Base-by-base conservation (phyloP, 164 flowering plant species). In the Berberis thunbergii region DNA sequence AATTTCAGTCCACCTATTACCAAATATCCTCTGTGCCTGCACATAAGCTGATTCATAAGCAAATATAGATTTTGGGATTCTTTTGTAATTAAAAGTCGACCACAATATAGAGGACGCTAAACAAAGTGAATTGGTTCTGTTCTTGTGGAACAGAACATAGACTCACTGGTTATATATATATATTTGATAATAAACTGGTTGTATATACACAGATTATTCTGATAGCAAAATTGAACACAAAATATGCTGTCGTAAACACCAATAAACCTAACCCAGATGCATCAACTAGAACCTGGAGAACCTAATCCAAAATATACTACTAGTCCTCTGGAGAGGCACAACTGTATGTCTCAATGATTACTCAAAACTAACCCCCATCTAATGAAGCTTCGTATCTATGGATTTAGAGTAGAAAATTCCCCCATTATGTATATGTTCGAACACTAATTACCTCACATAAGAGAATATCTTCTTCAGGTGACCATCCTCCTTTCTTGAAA, bases 401-500 rank as follows among this genome's bases (percentile, higher is more conserved):
- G 43, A 38, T 61, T 61, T 4, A 46, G 48, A 7, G 42, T 13
- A 26, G 4, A 56, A 38, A 26, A 38, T 13, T 2, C 1, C 2
- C 59, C 7, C n/a, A 11, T 54, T 6, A 6, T 26, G 26, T 6
- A 6, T 4, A 26, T 0, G 26, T 62, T 62, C 6, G 4, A 41
- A n/a, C 49, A 44, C 40, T 26, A 57, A 13, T 66, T 78, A 90
- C 98, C 98, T 93, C 96, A 65, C 98, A 93, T 63, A 94, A 71
- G 55, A 94, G 75, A 82, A 83, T 65, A 70, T 94, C 98, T 77
- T 94, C 98, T 68, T 94, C 96, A 1, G 89, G 91, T 11, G 99
- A 84, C 99, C 99, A 94, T 40, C 99, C 96, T 39, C 99, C 99
- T 73, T 84, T 94, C 83, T 94, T 94, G 80, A 84, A 91, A 72